These are phyloP conservation scores for Cytospora chrysosperma DNA, from an alignment of 2,329 filamentous ascomycete species.

Conservation along the genomic window DNA sequence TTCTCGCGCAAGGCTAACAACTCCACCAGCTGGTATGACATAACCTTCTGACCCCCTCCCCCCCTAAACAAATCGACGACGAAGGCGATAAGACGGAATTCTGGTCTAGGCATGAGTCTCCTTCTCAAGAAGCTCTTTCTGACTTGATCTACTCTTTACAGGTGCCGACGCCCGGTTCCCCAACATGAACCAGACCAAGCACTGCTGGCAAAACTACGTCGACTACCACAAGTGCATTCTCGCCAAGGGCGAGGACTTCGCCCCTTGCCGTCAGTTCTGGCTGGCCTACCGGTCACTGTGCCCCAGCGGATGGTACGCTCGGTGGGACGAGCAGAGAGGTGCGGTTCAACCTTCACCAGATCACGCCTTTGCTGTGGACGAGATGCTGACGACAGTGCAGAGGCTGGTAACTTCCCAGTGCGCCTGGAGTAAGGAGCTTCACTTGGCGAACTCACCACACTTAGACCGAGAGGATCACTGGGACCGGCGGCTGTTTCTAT, in stretches of 20 bases:
- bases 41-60: slow-evolving; percentile 4
- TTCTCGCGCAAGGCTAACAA: slow-evolving; percentile 29
- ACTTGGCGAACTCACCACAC: slow-evolving; percentile 1
- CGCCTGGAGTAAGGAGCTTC: slow-evolving; percentile 56
- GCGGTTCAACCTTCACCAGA: background rate
- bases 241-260: slow-evolving; percentile 98
- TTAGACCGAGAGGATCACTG: slow-evolving; percentile 21
- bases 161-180: slow-evolving; percentile 99
- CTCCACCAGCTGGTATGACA: slow-evolving; percentile 30
- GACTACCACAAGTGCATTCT: slow-evolving; percentile 99
- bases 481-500: slow-evolving; percentile 14
- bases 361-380: slow-evolving; percentile 37
- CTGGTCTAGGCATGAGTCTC: slow-evolving; percentile 13
- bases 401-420: slow-evolving; percentile 66
- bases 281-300: slow-evolving; percentile 96
- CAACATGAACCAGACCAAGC: slow-evolving; percentile 97
- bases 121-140: slow-evolving; percentile 34
- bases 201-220: slow-evolving; percentile 99
- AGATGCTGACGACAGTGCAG: slow-evolving; percentile 40
- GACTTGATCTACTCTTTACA: slow-evolving; percentile 39
- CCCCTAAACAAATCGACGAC: slow-evolving; percentile 1
- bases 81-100: slow-evolving; percentile 8
- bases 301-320: slow-evolving; percentile 87
- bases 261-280: slow-evolving; percentile 94
- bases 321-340: slow-evolving; percentile 98